phyloP scores from a whole-genome alignment of 495 filamentous ascomycete species.

The Talaromyces adpressus region DNA sequence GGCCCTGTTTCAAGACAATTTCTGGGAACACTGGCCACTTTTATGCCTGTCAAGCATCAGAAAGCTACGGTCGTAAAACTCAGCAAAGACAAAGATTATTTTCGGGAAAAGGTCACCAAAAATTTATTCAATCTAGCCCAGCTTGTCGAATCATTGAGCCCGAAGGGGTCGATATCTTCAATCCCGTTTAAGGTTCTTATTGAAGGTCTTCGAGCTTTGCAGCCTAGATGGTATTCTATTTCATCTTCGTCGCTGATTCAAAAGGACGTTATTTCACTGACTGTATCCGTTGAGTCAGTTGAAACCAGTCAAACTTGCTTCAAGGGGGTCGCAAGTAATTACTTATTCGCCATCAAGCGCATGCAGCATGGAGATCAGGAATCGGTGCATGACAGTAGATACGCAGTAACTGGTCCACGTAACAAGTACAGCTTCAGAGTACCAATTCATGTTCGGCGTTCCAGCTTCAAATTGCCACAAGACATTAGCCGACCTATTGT shows the following conservation, averaged over 20 bases:
- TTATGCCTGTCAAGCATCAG: conserved; percentile 32
- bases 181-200: conserved; percentile 40
- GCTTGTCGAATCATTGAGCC: conserved; percentile 23
- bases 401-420: conserved; percentile 27
- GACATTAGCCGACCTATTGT: conserved; percentile 26
- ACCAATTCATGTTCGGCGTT: conserved; percentile 34
- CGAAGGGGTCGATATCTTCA: conserved; percentile 23
- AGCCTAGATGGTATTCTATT: conserved; percentile 49
- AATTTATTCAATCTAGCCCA: conserved; percentile 37
- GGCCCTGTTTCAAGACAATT: conserved; percentile 37
- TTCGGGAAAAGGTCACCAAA: conserved; percentile 21
- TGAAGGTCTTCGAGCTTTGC: conserved; percentile 33
- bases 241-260: conserved; percentile 41
- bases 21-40: conserved; percentile 33
- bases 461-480: conserved; percentile 39
- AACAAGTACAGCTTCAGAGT: conserved; percentile 25
- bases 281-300: conserved; percentile 22
- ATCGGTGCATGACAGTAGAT: conserved; percentile 1
- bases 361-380: too few species aligned
- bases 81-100: conserved; percentile 26
- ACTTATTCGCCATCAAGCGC: conserved; percentile 30
- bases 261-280: conserved; percentile 35
- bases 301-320: conserved; percentile 20
- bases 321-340: conserved; percentile 41
- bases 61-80: conserved; percentile 26